Conservation (phyloP, 1,139 yeast species). For the Hansenula lynferdii region DNA sequence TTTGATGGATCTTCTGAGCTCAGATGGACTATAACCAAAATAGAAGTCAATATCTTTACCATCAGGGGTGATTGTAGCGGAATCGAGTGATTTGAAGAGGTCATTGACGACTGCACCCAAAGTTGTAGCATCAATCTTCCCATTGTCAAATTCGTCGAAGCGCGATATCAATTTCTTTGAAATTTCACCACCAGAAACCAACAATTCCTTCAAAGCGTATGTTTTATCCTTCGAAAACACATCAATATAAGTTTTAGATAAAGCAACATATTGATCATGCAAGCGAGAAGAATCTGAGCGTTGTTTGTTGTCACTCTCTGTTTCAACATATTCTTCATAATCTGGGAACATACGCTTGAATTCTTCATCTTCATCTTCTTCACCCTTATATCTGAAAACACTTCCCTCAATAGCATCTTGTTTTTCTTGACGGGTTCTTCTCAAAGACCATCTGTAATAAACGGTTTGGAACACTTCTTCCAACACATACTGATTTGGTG, state of each 20-base stretch:
- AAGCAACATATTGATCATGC: constrained; percentile 29
- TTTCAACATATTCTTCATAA: constrained; percentile 59
- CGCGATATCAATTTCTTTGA: constrained; percentile 24
- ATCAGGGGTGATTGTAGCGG: constrained; percentile 19
- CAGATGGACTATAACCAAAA: constrained; percentile 55
- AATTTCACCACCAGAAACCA: constrained; percentile 40
- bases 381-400: constrained; percentile 56
- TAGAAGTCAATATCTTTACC: constrained; percentile 53
- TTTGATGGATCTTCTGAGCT: constrained; percentile 54
- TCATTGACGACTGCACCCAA: constrained; percentile 40
- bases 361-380: constrained; percentile 68
- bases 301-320: constrained; percentile 22
- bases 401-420: constrained; percentile 55
- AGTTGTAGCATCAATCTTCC: constrained; percentile 30
- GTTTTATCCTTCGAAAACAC: constrained; percentile 24
- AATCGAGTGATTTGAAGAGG: constrained; percentile 29
- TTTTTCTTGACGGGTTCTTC: constrained; percentile 63
- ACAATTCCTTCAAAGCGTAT: constrained; percentile 26
- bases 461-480: constrained; percentile 49
- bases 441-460: constrained; percentile 77
- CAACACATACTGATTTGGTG: constrained; percentile 25
- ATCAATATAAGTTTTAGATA: constrained; percentile 34
- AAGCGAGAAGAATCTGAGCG: constrained; percentile 22
- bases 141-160: constrained; percentile 23
- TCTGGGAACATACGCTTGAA: constrained; percentile 81